These are phyloP conservation scores for Calonectria pteridis DNA, from an alignment of 2,329 filamentous ascomycete species.

Conservation along the genomic window DNA sequence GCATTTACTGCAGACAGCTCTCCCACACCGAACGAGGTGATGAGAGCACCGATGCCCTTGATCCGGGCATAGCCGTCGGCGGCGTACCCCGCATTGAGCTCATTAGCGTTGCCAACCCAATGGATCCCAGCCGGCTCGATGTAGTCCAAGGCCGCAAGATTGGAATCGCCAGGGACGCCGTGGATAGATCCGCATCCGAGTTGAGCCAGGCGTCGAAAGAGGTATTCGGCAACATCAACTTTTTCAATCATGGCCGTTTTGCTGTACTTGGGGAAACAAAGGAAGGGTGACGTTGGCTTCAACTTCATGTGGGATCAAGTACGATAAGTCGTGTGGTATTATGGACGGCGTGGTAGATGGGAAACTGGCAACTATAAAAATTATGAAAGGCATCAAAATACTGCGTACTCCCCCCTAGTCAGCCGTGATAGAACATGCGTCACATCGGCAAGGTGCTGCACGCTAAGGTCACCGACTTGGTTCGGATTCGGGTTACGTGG, in stretches of 20 bases:
- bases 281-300: background rate
- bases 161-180: conserved; percentile 61
- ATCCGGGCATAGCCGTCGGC: conserved; percentile 69
- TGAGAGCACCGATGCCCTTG: conserved; percentile 61
- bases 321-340: no score
- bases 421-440: no score
- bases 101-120: conserved; percentile 67
- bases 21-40: conserved; percentile 73
- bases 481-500: no score
- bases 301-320: no score
- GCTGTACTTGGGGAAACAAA: background rate
- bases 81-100: conserved; percentile 69
- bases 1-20: conserved; percentile 69
- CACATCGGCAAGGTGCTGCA: no score
- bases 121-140: conserved; percentile 50
- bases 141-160: conserved; percentile 52
- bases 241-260: background rate
- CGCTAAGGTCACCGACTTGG: no score
- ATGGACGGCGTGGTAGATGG: no score
- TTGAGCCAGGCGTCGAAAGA: conserved; percentile 70
- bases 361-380: no score
- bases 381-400: no score
- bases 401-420: no score
- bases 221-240: conserved; percentile 54
- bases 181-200: conserved; percentile 69